Evolutionary conservation across 805 yeast genomes (phyloP), one percentile per base, ranked within the genome.

Genomic region (Myxozyma kluyveri): DNA sequence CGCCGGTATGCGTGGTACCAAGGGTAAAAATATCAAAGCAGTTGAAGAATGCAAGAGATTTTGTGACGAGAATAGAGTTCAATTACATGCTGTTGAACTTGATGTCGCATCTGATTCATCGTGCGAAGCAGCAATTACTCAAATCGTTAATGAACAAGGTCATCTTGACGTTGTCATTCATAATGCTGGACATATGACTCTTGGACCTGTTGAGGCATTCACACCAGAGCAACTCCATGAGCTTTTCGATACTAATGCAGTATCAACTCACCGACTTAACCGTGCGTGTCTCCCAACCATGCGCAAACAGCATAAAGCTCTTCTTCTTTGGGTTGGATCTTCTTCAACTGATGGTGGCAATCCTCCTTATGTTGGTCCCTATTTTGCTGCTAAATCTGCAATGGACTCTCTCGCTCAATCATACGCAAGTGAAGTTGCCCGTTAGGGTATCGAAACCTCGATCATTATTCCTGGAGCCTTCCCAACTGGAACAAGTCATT

Each of bases 1-100:
- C 40, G 47, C 47, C 19, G 47, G 47, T 12, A 44, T 44, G 47
- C 47, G 47, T 12, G 47, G 41, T 14, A 44, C 47, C 10, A n/a
- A 19, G 4, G 47, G 40, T 4, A 40, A 41, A 22, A 44, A 44
- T 12, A 41, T 41, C 9, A 23, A 32, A 22, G 33, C 35, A 27
- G 47, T 44, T 21, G 24, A 32, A 14, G 37, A 32, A 32, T 44
- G 47, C 40, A 35, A 32, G 14, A 33, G 37, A 23, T 44, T 44
- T 24, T 44, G 41, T 1, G 17, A 32, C 7, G 47, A 44, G 31
- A 32, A 44, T 33, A 33, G 40, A 19, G 47, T 33, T 23, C 35
- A 44, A 24, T 23, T 44, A 4, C 4, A n/a, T 23, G 47, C 47
- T 1, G 47, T 32, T 7, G 47, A 44, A 23, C 23, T 44, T 40